A percentile compares a stretch with the other conserved stretches of the same genome.
These are phyloP conservation scores for Colletotrichum ledebouriae DNA, from an alignment of 2,329 filamentous ascomycete species.

Conservation along the genomic window DNA sequence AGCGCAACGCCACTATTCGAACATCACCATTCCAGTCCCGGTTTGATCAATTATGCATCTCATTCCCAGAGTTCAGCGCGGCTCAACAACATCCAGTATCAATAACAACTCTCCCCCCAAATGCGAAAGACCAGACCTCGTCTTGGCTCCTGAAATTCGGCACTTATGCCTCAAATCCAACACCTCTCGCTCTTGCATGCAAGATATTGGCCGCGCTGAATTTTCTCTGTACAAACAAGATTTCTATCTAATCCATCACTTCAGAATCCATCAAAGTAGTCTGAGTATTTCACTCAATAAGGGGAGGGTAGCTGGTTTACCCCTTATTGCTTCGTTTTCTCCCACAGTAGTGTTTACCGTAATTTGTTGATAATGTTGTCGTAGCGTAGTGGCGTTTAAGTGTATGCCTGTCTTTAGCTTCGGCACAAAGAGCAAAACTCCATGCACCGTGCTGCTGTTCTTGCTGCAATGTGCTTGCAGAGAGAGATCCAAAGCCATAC, in stretches of 20 bases:
- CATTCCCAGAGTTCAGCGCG: conserved; percentile 22
- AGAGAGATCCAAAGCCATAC: conserved; percentile 5
- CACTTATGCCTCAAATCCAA: background rate
- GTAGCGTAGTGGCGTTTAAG: background rate
- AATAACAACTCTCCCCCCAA: background rate
- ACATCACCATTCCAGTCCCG: background rate
- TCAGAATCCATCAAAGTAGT: conserved; percentile 14
- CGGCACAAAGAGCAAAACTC: conserved; percentile 30
- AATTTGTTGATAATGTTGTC: conserved; percentile 1
- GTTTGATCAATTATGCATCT: conserved; percentile 9
- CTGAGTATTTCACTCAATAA: conserved; percentile 1
- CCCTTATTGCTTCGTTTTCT: background rate
- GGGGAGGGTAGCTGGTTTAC: background rate
- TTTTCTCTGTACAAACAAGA: conserved; percentile 2
- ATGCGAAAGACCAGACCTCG: background rate
- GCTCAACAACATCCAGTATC: background rate
- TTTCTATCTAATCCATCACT: conserved; percentile 22
- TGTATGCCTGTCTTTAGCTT: conserved; percentile 5
- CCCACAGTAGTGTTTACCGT: background rate
- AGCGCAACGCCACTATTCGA: too few species aligned
- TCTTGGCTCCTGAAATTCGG: background rate
- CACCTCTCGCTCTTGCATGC: background rate
- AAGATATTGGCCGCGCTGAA: conserved; percentile 4
- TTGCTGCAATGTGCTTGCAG: conserved; percentile 13
- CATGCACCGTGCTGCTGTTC: conserved; percentile 13